Evolutionary conservation across 129 eudicot genomes (phyloP).

Genomic region (Flaveria trinervia): DNA sequence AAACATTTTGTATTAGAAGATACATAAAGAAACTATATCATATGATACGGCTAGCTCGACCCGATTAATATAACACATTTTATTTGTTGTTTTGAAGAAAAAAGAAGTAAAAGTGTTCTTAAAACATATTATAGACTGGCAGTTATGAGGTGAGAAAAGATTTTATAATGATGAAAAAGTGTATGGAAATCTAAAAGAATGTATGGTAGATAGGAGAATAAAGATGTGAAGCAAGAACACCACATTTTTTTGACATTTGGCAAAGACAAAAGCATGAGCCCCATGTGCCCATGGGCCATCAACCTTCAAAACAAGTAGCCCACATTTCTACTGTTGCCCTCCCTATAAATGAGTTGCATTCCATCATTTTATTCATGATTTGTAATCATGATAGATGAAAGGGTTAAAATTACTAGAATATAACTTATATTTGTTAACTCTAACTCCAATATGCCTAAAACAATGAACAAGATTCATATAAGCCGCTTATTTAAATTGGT

Average conservation of each 20-base stretch:
- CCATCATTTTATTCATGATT: background rate
- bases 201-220: background rate
- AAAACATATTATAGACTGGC: background rate
- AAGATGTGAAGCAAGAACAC: background rate
- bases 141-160: background rate
- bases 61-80: no score
- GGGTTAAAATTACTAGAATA: no score
- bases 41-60: no score
- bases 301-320: background rate
- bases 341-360: background rate
- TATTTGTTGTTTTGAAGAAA: no score
- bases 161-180: background rate
- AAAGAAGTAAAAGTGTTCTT: no score
- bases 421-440: background rate
- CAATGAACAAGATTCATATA: background rate
- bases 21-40: no score
- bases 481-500: background rate
- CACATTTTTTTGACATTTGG: background rate
- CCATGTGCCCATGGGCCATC: slow-evolving; percentile 14
- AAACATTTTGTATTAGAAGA: no score
- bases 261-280: slow-evolving; percentile 7
- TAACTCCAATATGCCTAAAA: background rate
- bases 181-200: slow-evolving; percentile 2
- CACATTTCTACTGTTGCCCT: background rate
- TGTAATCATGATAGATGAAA: background rate